Evolutionary conservation across 352 stramenopile species (phyloP).

Genomic region (Globisporangium solare): DNA sequence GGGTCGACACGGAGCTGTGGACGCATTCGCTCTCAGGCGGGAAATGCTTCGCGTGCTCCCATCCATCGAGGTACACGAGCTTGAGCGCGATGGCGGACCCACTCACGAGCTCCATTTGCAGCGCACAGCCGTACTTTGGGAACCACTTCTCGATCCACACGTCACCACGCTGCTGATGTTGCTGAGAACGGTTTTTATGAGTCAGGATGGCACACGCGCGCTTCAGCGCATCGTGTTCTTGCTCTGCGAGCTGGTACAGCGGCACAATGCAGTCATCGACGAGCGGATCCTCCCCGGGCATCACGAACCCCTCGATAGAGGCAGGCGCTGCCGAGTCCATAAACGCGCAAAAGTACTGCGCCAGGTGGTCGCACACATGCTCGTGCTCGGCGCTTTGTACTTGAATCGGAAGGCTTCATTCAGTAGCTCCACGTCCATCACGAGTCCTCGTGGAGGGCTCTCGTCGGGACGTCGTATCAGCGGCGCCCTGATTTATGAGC

Average conservation of each 20-base stretch:
- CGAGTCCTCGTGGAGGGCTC: no score
- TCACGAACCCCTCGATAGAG: constrained; percentile 12
- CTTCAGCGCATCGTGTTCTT: constrained; percentile 23
- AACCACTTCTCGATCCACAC: constrained; percentile 37
- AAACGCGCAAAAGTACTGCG: constrained; percentile 17
- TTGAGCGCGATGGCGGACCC: constrained; percentile 19
- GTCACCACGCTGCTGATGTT: constrained; percentile 12
- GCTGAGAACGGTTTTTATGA: no score
- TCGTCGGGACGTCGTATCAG: no score
- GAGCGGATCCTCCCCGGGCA: constrained; percentile 15
- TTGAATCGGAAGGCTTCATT: constrained; percentile 42
- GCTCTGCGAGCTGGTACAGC: constrained; percentile 17
- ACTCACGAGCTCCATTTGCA: constrained; percentile 30
- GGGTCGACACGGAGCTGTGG: constrained; percentile 34
- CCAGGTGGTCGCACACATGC: constrained; percentile 18
- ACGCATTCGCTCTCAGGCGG: constrained; percentile 20
- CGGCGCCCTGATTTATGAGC: no score
- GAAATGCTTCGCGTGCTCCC: constrained; percentile 33
- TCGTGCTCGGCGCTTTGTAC: constrained; percentile 30
- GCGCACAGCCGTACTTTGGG: constrained; percentile 35
- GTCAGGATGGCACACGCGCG: constrained; percentile 16
- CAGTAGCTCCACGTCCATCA: constrained; percentile 14
- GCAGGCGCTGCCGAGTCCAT: constrained; percentile 8
- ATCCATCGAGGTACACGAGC: constrained; percentile 39
- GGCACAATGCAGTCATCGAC: constrained; percentile 19